Percentiles rank a stretch among this genome's conserved stretches.
These are phyloP conservation scores for Aspergillus bombycis DNA, from an alignment of 2,329 filamentous ascomycete genomes.

Conservation along the genomic window DNA sequence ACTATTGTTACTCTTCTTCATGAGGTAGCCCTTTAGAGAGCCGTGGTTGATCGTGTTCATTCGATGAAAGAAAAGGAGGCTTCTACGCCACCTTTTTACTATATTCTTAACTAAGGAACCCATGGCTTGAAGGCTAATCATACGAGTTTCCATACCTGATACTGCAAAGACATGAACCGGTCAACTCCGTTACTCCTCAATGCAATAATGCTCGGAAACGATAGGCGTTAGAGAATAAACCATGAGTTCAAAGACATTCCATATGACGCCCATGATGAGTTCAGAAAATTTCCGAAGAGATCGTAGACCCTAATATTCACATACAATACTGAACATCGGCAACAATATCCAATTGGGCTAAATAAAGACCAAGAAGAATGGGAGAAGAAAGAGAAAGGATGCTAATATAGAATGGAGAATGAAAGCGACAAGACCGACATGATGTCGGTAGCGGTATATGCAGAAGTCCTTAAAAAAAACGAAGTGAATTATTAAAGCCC, in stretches of 20 bases:
- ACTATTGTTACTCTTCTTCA: not conserved
- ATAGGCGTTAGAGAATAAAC: not conserved
- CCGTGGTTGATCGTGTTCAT: not conserved
- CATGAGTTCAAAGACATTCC: not conserved
- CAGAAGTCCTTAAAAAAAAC: not conserved
- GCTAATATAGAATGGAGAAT: not conserved
- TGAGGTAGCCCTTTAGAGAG: not conserved
- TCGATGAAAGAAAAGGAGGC: not conserved
- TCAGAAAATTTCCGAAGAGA: not conserved
- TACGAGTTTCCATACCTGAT: not conserved
- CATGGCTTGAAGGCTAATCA: not conserved
- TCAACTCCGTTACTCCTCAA: slow-evolving; percentile 1
- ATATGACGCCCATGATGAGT: not conserved
- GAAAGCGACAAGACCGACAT: not conserved
- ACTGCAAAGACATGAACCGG: not conserved
- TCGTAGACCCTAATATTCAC: not conserved
- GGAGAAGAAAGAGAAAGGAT: not conserved
- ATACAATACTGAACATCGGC: not conserved
- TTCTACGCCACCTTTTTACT: not conserved
- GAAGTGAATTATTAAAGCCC: slow-evolving; percentile 31
- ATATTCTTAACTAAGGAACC: not conserved
- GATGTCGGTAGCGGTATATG: not conserved
- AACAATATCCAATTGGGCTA: not conserved
- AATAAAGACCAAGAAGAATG: not conserved
- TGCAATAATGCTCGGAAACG: not conserved